Evolutionary conservation across 2,329 filamentous ascomycete species (phyloP), one percentile per base, ranked within the genome.

Genomic region (Beauveria rudraprayagi): DNA sequence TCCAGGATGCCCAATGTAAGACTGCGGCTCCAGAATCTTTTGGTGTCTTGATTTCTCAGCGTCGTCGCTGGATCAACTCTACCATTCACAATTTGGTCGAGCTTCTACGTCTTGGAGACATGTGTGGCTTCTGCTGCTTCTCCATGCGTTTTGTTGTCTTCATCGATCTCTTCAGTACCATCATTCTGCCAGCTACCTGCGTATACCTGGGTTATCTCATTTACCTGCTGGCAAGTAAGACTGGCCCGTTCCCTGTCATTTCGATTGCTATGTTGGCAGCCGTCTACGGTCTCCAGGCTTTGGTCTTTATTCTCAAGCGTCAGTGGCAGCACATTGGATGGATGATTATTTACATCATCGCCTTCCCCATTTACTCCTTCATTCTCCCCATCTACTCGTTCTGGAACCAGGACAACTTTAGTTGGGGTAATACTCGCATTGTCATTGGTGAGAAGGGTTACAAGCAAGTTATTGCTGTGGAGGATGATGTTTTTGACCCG

Each of bases 321-420:
- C 91, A 97, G 75, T 99, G 94, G 94, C 92, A 99, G 73, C 93
- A 97, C 71, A 85, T 99, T 63, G 94, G 94, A 67, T 99, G 94
- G 94, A 97, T 99, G 92, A 88, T 99, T 66, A 97, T 99, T 71
- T 99, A 99, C 77, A 83, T 99, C 64, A 68, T 95, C n/a, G 94
- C 94, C 3, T 97, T 90, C 79, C 94, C 94, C 0, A 89, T 99
- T 67, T 97, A 93, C 79, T 94, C 89, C 4, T 90, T 99, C 69
- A 72, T 95, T 65, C 83, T 99, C 14, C 94, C 94, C 0, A 78
- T 99, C 65, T 99, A 97, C 79, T 96, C 93, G 0, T 99, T 99
- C 87, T 99, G 94, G 94, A 96, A 97, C 76, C 92, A 97, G 75
- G 94, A 99, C 76, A 93, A 99, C 77, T 99, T 99, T 81, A 88